These are phyloP conservation scores for Fraxinus dipetala DNA, from an alignment of 305 asterid species.

Conservation along the genomic window DNA sequence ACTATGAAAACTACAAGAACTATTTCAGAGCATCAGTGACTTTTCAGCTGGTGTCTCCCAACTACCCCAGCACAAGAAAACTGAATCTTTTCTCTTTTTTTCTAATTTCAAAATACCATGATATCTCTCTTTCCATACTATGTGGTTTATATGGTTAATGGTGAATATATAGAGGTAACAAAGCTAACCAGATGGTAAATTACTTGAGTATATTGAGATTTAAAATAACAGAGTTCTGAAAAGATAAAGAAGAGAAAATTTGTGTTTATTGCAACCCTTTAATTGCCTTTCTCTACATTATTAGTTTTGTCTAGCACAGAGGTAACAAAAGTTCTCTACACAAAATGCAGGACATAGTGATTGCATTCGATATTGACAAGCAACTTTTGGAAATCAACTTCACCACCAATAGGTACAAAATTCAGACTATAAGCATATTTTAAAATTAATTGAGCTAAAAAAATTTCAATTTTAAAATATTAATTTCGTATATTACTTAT, in stretches of 20 bases:
- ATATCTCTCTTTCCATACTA: not conserved
- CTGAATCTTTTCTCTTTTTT: not conserved
- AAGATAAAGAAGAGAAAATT: not conserved
- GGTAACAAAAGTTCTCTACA: not conserved
- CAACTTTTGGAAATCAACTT: not conserved
- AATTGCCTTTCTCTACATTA: not conserved
- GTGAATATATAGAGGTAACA: not conserved
- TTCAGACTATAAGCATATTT: not conserved
- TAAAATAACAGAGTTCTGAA: not conserved
- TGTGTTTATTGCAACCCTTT: not conserved
- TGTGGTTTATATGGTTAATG: not conserved
- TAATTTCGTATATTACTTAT: not conserved
- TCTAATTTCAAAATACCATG: not conserved
- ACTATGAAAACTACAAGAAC: slow-evolving; percentile 10
- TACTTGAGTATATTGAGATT: not conserved
- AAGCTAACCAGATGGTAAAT: not conserved
- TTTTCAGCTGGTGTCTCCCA: not conserved
- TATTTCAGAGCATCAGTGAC: slow-evolving; percentile 4
- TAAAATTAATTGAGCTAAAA: slow-evolving; percentile 1
- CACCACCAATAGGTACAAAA: not conserved
- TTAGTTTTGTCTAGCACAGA: not conserved
- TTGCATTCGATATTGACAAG: not conserved
- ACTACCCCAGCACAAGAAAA: not conserved
- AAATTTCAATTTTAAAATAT: not conserved
- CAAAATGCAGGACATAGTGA: not conserved